Conservation (phyloP, 768 basidiomycete genomes). For the Boletus barrowsii region DNA sequence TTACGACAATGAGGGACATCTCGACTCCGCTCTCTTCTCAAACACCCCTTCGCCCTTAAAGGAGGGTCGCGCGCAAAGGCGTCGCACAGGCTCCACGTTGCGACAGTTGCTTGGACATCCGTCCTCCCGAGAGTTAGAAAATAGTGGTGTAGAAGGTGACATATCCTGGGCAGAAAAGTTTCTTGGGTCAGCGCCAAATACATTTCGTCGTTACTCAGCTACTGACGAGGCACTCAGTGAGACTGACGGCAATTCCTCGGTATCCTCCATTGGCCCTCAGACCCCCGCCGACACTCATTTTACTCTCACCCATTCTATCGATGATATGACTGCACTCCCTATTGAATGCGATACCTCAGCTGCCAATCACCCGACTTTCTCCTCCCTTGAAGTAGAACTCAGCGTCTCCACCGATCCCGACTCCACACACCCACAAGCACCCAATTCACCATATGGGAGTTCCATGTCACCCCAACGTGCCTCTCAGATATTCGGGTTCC, state of each 20-base stretch:
- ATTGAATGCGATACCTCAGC: constrained; percentile 45
- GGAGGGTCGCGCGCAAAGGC: constrained; percentile 50
- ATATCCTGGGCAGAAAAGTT: constrained; percentile 84
- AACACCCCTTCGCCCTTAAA: constrained; percentile 43
- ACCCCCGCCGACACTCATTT: constrained; percentile 48
- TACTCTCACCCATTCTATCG: constrained; percentile 38
- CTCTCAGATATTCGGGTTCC: constrained; percentile 72
- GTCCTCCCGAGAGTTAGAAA: constrained; percentile 23
- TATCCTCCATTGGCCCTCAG: constrained; percentile 48
- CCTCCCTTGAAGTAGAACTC: constrained; percentile 74
- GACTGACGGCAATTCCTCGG: constrained; percentile 40
- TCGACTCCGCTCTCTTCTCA: constrained; percentile 61
- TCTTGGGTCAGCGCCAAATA: constrained; percentile 48
- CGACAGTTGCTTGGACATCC: constrained; percentile 68
- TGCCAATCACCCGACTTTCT: constrained; percentile 43
- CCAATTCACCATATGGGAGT: constrained; percentile 35
- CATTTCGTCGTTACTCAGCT: background rate
- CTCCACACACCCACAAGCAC: constrained; percentile 21
- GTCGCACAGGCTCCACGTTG: constrained; percentile 67
- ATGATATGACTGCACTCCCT: constrained; percentile 38
- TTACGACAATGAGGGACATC: constrained; percentile 70
- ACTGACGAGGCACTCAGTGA: constrained; percentile 36
- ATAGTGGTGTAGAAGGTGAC: constrained; percentile 59
- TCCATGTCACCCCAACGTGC: constrained; percentile 62
- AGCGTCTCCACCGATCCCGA: constrained; percentile 52